A percentile compares a stretch with the other conserved stretches of the same genome.
Conservation (phyloP, 768 basidiomycete genomes). For the Termitomyces sp. region DNA sequence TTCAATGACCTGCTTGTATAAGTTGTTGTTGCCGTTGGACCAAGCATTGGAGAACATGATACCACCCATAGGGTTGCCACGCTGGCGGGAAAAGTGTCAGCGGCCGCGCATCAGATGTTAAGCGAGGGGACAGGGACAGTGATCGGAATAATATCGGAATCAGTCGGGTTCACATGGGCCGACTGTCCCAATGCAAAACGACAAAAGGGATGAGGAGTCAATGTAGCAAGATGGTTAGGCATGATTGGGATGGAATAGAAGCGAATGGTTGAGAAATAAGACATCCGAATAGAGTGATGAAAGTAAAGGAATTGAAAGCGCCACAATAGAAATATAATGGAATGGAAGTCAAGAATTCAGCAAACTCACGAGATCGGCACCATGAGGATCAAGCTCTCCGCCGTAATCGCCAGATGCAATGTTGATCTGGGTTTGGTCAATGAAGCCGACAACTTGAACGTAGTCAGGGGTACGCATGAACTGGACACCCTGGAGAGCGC, state of each 20-base stretch:
- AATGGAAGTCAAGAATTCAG: not conserved
- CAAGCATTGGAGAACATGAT: conserved; percentile 59
- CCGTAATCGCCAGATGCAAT: conserved; percentile 46
- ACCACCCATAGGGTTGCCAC: conserved; percentile 80
- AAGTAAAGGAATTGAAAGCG: not conserved
- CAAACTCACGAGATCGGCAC: conserved; percentile 33
- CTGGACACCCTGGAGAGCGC: conserved; percentile 53
- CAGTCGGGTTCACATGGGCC: not conserved
- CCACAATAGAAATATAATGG: not conserved
- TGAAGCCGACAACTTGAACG: conserved; percentile 49
- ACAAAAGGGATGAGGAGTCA: not conserved
- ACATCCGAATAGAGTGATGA: not conserved
- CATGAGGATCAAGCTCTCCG: conserved; percentile 69
- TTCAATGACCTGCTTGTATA: conserved; percentile 51
- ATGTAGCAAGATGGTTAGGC: not conserved
- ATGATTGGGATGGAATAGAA: not conserved
- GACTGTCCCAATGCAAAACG: not conserved
- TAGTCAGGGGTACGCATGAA: conserved; percentile 48
- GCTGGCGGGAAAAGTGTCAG: conserved; percentile 26
- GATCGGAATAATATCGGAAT: conserved; percentile 2
- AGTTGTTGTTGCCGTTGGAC: conserved; percentile 30
- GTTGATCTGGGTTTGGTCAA: conserved; percentile 53
- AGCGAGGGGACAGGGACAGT: not conserved
- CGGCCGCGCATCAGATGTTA: conserved; percentile 5
- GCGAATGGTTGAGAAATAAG: not conserved